Conservation (phyloP, 73 alveolate species). For the Blepharisma stoltei region DNA sequence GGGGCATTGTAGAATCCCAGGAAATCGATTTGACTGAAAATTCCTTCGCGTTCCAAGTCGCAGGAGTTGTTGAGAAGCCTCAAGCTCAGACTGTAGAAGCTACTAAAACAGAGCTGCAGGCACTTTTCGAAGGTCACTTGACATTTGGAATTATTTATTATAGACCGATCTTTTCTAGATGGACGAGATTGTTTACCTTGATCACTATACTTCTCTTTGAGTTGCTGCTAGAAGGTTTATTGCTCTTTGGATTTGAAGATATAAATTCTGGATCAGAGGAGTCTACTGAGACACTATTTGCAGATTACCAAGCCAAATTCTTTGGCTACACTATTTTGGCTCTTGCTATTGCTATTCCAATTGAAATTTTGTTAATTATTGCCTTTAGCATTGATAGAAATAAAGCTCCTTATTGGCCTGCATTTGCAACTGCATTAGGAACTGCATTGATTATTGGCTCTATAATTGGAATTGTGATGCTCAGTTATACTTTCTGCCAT, state of each 20-base stretch:
- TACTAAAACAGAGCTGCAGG: neutral
- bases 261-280: neutral
- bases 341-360: neutral
- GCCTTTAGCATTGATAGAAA: conserved; percentile 4
- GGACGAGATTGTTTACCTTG: neutral
- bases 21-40: neutral
- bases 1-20: neutral
- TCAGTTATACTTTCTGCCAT: neutral
- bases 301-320: neutral
- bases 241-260: conserved; percentile 1
- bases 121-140: conserved; percentile 5
- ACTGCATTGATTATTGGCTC: neutral
- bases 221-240: neutral
- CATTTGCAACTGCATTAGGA: neutral
- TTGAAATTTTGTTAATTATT: neutral
- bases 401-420: neutral
- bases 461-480: neutral
- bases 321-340: conserved; percentile 15
- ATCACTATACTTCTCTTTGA: neutral
- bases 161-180: neutral
- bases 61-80: neutral
- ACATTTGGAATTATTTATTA: neutral
- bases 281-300: neutral
- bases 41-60: neutral
- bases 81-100: neutral